Percentiles rank a stretch among this genome's conserved stretches.
Evolutionary conservation across 177 flowering plant species (phyloP).

Genomic region (Tripterygium wilfordii): DNA sequence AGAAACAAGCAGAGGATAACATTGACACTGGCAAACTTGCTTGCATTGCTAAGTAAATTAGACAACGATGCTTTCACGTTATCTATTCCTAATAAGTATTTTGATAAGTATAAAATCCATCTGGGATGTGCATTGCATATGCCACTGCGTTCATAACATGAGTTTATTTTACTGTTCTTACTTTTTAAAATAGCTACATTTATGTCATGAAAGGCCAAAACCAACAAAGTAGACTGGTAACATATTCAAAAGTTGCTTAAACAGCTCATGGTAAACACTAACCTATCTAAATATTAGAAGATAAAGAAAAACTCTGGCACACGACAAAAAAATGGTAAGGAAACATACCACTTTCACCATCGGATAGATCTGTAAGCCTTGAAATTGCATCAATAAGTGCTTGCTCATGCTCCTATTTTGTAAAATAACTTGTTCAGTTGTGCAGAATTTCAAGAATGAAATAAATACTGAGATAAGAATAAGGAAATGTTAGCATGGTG

Average conservation of each 20-base stretch:
- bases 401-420: constrained; percentile 53
- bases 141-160: no score
- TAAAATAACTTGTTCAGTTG: neutral
- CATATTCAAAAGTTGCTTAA: neutral
- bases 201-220: no score
- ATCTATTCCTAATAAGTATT: no score
- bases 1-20: no score
- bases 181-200: no score
- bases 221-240: no score
- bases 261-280: neutral
- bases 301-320: neutral
- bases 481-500: neutral
- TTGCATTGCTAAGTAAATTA: no score
- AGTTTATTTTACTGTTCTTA: no score
- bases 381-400: constrained; percentile 49
- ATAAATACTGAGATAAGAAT: neutral
- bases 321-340: neutral
- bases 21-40: no score
- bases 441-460: neutral
- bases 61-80: no score
- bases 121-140: no score
- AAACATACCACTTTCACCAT: constrained; percentile 45
- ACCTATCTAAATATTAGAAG: neutral
- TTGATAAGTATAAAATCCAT: no score
- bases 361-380: constrained; percentile 49